Evolutionary conservation across 805 yeast genomes (phyloP).

Genomic region (Barnettozyma salicaria): DNA sequence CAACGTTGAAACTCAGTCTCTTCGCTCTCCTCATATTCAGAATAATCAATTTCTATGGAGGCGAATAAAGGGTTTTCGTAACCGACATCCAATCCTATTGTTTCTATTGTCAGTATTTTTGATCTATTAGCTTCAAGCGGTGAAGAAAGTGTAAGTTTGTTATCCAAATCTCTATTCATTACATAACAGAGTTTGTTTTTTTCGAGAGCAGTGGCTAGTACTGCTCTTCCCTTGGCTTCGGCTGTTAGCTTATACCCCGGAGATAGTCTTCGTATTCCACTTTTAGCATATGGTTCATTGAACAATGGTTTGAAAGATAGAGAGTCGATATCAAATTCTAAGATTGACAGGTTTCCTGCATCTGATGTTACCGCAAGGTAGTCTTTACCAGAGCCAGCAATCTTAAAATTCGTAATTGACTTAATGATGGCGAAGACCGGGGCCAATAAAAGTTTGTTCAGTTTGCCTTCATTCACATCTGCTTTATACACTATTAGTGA

Average conservation of each 20-base stretch:
- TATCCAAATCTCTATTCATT: slow-evolving; percentile 43
- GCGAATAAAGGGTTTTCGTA: slow-evolving; percentile 84
- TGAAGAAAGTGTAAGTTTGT: slow-evolving; percentile 48
- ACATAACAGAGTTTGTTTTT: slow-evolving; percentile 66
- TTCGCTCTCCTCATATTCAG: slow-evolving; percentile 29
- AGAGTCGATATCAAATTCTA: slow-evolving; percentile 39
- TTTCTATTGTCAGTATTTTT: slow-evolving; percentile 42
- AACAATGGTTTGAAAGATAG: slow-evolving; percentile 34
- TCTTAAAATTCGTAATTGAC: slow-evolving; percentile 42
- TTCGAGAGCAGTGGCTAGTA: slow-evolving; percentile 68
- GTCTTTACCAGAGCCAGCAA: slow-evolving; percentile 51
- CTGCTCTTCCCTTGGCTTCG: slow-evolving; percentile 68
- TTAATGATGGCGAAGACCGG: slow-evolving; percentile 57
- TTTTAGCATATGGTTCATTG: slow-evolving; percentile 65
- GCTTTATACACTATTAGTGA: slow-evolving; percentile 47
- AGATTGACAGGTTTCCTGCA: slow-evolving; percentile 61
- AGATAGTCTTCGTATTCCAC: slow-evolving; percentile 66
- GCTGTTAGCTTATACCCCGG: slow-evolving; percentile 70
- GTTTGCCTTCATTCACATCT: slow-evolving; percentile 50
- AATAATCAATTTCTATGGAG: slow-evolving; percentile 60
- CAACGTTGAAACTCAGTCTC: slow-evolving; percentile 25
- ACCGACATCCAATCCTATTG: slow-evolving; percentile 65
- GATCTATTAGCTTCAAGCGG: slow-evolving; percentile 66
- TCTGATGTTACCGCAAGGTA: slow-evolving; percentile 68
- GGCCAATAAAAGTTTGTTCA: slow-evolving; percentile 38